Base-by-base conservation (phyloP, 1,139 yeast species). In the Magnusiomyces sp. region DNA sequence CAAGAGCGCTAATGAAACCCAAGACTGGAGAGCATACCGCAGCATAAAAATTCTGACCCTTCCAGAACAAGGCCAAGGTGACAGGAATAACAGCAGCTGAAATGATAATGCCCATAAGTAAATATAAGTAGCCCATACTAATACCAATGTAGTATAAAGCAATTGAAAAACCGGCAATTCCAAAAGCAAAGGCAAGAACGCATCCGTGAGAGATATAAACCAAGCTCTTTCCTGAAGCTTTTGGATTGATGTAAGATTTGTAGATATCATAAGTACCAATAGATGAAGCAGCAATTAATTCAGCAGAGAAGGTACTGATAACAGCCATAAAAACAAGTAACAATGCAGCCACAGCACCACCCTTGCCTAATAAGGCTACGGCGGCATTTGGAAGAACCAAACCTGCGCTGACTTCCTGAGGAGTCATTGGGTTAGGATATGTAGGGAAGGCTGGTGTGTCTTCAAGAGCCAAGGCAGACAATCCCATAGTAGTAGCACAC, bases 311-410 rank as follows among this genome's bases (percentile, higher is more conserved):
- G 38, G 77, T 79, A 43, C 73, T 72, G 60, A 82, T 79, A 50
- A 77, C 77, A 40, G 95, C 86, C 88, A 87, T 84, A 68, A 88
- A 88, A 13, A 87, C 77, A 71, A 89, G 70, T 40, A 89, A 65
- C 52, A 88, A 73, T 4, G 90, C 75, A 37, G 89, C 87, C 37
- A 79, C 87, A 9, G 95, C 95, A 55, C 96, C 96, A 53, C 92
- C 87, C 58, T 75, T 81, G 45, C 96, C 96, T 63, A 89, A 72
- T 47, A 89, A 69, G 1, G 95, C 88, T 29, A 80, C 83, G 1
- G 95, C 94, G 27, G 95, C 94, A 56, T 84, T 81, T 13, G 96
- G 96, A 46, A 89, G 73, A 2, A 83, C 94, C 53, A 88, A 71
- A 42, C 96, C 96, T 32, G 90, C 83, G 57, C 78, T 72, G 39